Base-by-base conservation (phyloP, 2,329 filamentous ascomycete genomes). In the Phoma sp. region DNA sequence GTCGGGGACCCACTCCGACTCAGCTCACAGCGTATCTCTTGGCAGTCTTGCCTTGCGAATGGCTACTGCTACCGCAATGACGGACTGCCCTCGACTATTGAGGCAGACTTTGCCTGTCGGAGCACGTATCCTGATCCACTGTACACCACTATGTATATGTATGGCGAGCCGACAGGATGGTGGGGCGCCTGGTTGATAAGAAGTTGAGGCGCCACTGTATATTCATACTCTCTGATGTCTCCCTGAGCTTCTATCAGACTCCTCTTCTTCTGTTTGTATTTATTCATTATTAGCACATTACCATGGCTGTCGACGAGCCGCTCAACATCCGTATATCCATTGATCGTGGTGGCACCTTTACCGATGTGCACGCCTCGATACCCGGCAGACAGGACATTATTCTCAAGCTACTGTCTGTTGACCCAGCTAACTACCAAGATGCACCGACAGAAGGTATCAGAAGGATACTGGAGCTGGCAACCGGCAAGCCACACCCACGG, bases 401-500 rank as follows among this genome's bases (percentile, higher is more conserved):
- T 38, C 47, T 71, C 37, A 71, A 71, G 48, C 53, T 71, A 23
- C 51, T 71, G 24, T 71, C 68, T 7, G 64, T 69, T 7, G 66
- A 69, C 50, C 67, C 67, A 22, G 42, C 55, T 14, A 66, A 71
- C 42, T 71, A 71, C 40, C 42, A 61, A 33, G 68, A 71, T 57
- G 68, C 68, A 7, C 68, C 68, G 18, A 69, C 66, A 10, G 68
- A 71, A 53, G 67, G 62, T 8, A 67, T 71, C 33, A 59, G 68
- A 7, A 58, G 65, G 5, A 58, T 68, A 10, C 44, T 71, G 7
- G 62, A 66, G 32, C 23, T 49, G 38, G 38, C 39, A 13, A 42
- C 38, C 11, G 47, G 32, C n/a, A 49, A 37, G 30, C 30, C 30
- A 2, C 38, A 42, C 24, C 47, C 47, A 9, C 38, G 38, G 7